These are phyloP conservation scores for Hymenoscyphus albidus DNA, from an alignment of 2,329 filamentous ascomycete species.

Conservation along the genomic window DNA sequence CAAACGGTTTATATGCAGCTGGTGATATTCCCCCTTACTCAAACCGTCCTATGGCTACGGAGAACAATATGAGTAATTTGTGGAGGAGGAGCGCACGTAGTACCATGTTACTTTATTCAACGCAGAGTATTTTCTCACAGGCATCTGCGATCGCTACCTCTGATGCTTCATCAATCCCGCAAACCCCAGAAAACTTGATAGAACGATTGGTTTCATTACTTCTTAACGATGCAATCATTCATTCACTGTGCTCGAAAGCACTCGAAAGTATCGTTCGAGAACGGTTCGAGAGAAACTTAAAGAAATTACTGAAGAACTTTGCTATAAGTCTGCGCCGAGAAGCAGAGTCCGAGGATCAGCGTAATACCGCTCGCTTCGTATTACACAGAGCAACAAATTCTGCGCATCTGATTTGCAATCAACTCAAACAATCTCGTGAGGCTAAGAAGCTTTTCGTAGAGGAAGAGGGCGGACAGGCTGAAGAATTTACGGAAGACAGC, in stretches of 20 bases:
- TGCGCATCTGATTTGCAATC: slow-evolving; percentile 18
- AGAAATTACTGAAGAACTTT: slow-evolving; percentile 15
- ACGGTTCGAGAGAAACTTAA: slow-evolving; percentile 18
- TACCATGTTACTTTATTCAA: slow-evolving; percentile 9
- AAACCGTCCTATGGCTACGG: no score
- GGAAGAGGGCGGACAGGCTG: background rate
- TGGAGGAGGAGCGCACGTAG: background rate
- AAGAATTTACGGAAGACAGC: background rate
- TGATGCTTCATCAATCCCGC: slow-evolving; percentile 15
- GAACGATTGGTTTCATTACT: slow-evolving; percentile 17
- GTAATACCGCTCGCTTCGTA: slow-evolving; percentile 18
- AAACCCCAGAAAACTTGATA: slow-evolving; percentile 6
- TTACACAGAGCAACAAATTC: slow-evolving; percentile 17
- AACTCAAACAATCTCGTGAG: background rate
- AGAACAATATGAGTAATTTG: no score
- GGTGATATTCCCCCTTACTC: no score
- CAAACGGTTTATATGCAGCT: no score
- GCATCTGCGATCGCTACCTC: slow-evolving; percentile 3
- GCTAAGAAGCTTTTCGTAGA: background rate
- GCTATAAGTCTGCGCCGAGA: slow-evolving; percentile 14
- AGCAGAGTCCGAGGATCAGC: slow-evolving; percentile 10
- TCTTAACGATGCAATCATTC: slow-evolving; percentile 12
- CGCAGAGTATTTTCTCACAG: slow-evolving; percentile 16
- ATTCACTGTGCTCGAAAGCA: slow-evolving; percentile 10
- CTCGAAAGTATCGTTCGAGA: slow-evolving; percentile 4